Conservation (phyloP, 108 stramenopile genomes). For the Aurantiochytrium sp. region DNA sequence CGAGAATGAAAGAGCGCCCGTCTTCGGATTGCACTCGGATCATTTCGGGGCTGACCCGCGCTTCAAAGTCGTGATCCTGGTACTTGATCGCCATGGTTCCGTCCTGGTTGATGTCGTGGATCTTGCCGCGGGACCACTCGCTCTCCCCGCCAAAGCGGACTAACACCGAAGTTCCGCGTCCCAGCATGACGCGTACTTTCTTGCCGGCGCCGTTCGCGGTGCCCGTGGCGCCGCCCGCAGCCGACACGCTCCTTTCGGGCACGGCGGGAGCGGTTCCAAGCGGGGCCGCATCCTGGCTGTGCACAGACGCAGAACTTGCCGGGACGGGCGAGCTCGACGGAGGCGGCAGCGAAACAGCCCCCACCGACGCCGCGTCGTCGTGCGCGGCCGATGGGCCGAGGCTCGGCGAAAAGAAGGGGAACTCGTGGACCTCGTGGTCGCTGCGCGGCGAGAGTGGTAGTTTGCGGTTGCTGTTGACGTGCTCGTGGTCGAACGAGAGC, state of each 20-base stretch:
- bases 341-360: background rate
- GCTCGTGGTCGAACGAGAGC: background rate
- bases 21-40: background rate
- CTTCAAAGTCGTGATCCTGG: background rate
- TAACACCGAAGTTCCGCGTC: background rate
- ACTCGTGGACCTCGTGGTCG: background rate
- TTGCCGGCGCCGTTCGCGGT: background rate
- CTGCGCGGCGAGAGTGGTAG: background rate
- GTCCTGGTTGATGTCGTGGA: background rate
- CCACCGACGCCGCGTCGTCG: background rate
- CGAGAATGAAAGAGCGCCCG: background rate
- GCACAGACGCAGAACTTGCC: background rate
- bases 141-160: background rate
- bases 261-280: background rate
- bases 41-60: background rate
- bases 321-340: background rate
- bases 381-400: background rate
- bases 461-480: background rate
- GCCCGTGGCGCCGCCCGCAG: background rate
- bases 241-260: background rate
- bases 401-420: background rate
- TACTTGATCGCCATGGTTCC: slow-evolving; percentile 23
- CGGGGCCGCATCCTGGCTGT: background rate
- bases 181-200: background rate
- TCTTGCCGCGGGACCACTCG: background rate